Evolutionary conservation across 1,139 yeast species (phyloP), one percentile per base, ranked within the genome.

Genomic region (Magnusiomyces suaveolens): DNA sequence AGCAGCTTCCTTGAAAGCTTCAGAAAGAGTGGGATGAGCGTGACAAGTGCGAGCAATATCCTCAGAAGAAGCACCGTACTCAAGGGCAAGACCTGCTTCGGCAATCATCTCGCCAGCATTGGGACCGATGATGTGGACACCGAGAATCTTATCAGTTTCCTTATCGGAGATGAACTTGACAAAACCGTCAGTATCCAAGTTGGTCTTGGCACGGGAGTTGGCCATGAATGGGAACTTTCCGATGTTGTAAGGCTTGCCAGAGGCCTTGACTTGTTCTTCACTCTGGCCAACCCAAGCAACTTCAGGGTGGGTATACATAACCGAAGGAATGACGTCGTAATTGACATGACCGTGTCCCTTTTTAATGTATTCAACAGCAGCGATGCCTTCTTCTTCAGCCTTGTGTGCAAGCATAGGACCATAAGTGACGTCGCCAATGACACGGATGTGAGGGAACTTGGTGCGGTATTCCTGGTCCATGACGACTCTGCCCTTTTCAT

Each of bases 331-430:
- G 75, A 87, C 92, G 64, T 84, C 95, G 75, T 94, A 94, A 82
- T 94, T 94, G 64, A 94, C 97, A 70, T 94, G 98, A 58, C 99
- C 99, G 70, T 86, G 87, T 61, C 98, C 98, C 63, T 74, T 74
- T 78, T 88, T 87, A 72, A 94, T 83, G 78, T 81, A 87, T 76
- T 94, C 99, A 60, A 81, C 97, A 60, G 96, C 98, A 57, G 98
- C 99, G 66, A 94, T 84, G 74, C 97, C 99, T 79, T 94, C 99
- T 73, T 94, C 99, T 78, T 94, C 99, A 60, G 99, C 99, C 80
- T 94, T 94, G 81, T 94, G 99, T 60, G 99, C 99, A 75, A 94
- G 82, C 99, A 94, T 94, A 66, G 96, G 94, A 65, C 98, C 98
- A 65, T 87, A 92, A 49, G 98, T 94, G 58, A 84, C 97, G 70